Base-by-base conservation (phyloP, 2,329 filamentous ascomycete genomes). In the Blastomyces emzantsi region DNA sequence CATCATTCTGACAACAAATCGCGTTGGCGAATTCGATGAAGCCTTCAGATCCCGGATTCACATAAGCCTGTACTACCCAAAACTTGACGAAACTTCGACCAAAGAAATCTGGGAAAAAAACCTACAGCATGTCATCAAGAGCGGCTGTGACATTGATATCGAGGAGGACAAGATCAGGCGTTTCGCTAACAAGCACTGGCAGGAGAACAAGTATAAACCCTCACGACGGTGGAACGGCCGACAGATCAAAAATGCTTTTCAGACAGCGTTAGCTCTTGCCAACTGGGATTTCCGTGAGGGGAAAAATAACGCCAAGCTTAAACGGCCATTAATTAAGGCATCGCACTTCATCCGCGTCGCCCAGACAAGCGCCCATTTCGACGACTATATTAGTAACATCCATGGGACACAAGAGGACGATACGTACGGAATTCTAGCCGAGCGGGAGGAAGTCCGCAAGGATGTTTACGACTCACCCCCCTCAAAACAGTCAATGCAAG, bases 1-100 rank as follows among this genome's bases (percentile, higher is more conserved):
- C 4, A 68, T 82, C 7, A 81, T 80, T 70, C 72, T 83, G 3
- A 83, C 81, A 0, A 83, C 80, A 9, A 83, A 83, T 71, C 75
- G 80, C 2, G 76, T 81, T 6, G 78, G 79, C 19, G 72, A 73
- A 1, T 75, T 83, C 3, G 81, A 83, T 60, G 79, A 80, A 63
- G 81, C 81, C 0, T 81, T 82, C 70, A 76, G 76, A 69, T 81
- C 79, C 1, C 76, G 80, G 19, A 79, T 82, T 49, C 79, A 81
- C 62, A 66, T 80, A 22, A 76, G 72, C 1, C 70, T 81, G 0
- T 79, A 78, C 71, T 81, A 80, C 63, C 72, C 70, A 25, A 63
- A 65, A 11, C 67, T 73, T 5, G 60, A 66, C 60, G 52, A 67
- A 25, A 33, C 56, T 6, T 64, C 66, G 11, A 68, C 67, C 0